Conservation (phyloP, 78 protist genomes). For the Pelomyxa schiedti region DNA sequence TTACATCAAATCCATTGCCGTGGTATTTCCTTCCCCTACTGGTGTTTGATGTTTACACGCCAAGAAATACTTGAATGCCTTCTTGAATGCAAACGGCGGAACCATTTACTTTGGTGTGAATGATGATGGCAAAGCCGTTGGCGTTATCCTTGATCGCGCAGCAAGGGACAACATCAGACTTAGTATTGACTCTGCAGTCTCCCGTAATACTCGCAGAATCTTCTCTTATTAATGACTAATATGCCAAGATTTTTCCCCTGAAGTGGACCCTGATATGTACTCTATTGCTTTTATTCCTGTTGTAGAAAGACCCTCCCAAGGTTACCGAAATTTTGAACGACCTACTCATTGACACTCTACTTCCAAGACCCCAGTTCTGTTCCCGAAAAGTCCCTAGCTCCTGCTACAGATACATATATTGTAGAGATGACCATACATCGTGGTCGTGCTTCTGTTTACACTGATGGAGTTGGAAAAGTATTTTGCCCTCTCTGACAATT, state of each 20-base stretch:
- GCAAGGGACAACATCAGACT: conserved; percentile 5
- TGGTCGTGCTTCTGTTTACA: conserved; percentile 12
- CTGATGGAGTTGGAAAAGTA: too few relatives aligned
- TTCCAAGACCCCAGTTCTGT: too few relatives aligned
- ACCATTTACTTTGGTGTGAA: background rate
- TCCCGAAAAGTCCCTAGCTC: too few relatives aligned
- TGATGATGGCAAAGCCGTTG: background rate
- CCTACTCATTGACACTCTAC: too few relatives aligned
- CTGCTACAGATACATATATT: too few relatives aligned
- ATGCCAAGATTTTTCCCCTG: conserved; percentile 8
- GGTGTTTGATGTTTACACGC: too few relatives aligned
- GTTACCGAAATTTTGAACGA: too few relatives aligned
- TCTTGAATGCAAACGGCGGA: conserved; percentile 10
- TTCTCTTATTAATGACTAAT: too few relatives aligned
- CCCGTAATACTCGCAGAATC: background rate
- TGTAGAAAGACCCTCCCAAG: background rate
- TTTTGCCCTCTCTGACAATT: too few relatives aligned
- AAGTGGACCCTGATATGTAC: background rate
- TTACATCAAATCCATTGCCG: too few relatives aligned
- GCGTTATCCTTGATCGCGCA: background rate
- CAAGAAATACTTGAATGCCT: conserved; percentile 7
- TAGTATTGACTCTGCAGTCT: background rate
- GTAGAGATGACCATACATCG: background rate
- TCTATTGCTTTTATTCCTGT: conserved; percentile 8
- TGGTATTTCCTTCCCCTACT: too few relatives aligned